Conservation (phyloP, 306 rosid species). For the Pterocarpus macrocarpus region DNA sequence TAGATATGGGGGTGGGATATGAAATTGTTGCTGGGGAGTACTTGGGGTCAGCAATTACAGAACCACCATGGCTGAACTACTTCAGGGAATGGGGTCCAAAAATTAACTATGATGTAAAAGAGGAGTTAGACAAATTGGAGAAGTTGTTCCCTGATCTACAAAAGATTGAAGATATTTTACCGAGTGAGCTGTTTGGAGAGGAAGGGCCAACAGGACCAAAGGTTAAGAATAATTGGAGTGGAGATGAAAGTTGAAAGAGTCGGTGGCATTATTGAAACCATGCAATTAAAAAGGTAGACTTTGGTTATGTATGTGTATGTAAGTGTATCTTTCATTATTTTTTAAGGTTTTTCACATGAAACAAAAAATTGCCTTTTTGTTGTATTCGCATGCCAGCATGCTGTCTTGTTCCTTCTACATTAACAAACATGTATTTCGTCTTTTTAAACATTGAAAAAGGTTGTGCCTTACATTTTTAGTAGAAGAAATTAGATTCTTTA, state of each 20-base stretch:
- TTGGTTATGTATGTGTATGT: background rate
- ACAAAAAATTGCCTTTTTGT: background rate
- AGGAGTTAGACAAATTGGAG: slow-evolving; percentile 37
- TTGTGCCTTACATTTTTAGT: background rate
- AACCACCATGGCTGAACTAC: slow-evolving; percentile 48
- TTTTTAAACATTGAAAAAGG: background rate
- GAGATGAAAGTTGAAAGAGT: slow-evolving; percentile 38
- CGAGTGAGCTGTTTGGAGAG: slow-evolving; percentile 45
- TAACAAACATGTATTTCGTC: background rate
- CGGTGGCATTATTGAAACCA: background rate
- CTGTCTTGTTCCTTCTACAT: background rate
- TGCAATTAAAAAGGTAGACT: background rate
- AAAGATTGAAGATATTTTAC: slow-evolving; percentile 7
- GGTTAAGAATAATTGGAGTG: slow-evolving; percentile 48
- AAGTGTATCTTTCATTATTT: background rate
- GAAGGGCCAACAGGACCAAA: slow-evolving; percentile 57
- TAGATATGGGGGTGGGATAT: slow-evolving; percentile 39
- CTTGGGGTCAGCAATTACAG: slow-evolving; percentile 33
- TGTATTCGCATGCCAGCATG: background rate
- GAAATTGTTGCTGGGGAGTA: slow-evolving; percentile 51
- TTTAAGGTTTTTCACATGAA: background rate
- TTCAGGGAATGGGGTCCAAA: slow-evolving; percentile 51
- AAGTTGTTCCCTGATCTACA: slow-evolving; percentile 41
- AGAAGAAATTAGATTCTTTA: background rate
- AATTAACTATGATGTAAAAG: slow-evolving; percentile 29